Conservation (phyloP, 2,329 filamentous ascomycete species). For the Arachnopeziza araneosa region DNA sequence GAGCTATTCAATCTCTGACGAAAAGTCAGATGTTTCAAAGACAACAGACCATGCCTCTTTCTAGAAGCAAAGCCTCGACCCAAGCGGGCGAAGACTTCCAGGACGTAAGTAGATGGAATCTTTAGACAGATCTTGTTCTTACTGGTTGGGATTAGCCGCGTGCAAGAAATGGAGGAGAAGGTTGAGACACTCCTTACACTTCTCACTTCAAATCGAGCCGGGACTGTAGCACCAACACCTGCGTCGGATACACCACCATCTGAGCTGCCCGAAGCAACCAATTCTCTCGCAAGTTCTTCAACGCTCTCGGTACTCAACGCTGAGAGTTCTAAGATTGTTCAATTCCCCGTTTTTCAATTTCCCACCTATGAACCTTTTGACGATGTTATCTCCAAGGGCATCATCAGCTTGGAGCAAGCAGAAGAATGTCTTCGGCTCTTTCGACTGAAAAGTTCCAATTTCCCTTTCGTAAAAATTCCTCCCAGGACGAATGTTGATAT, state of each 20-base stretch:
- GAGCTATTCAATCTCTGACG: background rate
- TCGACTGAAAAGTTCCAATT: conserved; percentile 14
- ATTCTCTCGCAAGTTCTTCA: background rate
- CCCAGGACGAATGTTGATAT: conserved; percentile 21
- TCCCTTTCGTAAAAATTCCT: conserved; percentile 26
- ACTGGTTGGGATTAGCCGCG: background rate
- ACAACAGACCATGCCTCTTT: background rate
- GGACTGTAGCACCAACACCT: background rate
- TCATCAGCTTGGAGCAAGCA: conserved; percentile 16
- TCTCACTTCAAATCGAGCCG: background rate
- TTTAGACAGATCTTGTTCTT: background rate
- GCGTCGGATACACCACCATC: background rate
- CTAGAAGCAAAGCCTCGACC: background rate
- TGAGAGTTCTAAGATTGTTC: background rate
- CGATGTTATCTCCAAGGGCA: conserved; percentile 11
- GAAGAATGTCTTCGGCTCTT: conserved; percentile 19
- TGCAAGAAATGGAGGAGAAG: background rate
- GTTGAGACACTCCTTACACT: background rate
- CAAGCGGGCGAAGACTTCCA: background rate
- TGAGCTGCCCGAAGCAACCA: background rate
- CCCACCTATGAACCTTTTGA: background rate
- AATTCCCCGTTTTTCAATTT: background rate
- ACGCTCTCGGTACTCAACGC: background rate
- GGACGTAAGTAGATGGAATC: background rate
- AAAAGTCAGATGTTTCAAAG: background rate